These are phyloP conservation scores for Cladosporium sp. DNA, from an alignment of 2,329 filamentous ascomycete species.

Conservation along the genomic window DNA sequence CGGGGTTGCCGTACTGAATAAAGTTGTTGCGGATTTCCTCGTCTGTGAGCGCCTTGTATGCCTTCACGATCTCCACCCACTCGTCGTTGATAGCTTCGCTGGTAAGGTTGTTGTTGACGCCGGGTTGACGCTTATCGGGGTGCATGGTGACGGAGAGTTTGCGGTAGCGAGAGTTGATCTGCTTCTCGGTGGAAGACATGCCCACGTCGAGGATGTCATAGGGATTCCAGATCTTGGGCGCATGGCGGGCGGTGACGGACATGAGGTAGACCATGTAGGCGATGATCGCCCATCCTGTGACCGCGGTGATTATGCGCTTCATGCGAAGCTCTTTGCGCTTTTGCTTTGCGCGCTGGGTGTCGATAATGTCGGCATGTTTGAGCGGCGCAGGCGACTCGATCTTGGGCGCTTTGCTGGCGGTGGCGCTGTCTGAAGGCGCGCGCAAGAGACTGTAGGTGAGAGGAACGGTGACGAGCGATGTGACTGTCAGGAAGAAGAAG, in stretches of 20 bases:
- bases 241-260: slow-evolving; percentile 69
- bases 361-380: slow-evolving; percentile 80
- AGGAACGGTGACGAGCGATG: slow-evolving; percentile 82
- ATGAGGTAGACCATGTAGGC: slow-evolving; percentile 92
- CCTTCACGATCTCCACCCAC: slow-evolving; percentile 95
- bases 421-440: slow-evolving; percentile 72
- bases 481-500: slow-evolving; percentile 93
- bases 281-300: slow-evolving; percentile 80
- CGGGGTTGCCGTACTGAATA: slow-evolving; percentile 91
- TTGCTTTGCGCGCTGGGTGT: slow-evolving; percentile 79
- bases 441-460: slow-evolving; percentile 81
- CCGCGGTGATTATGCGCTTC: slow-evolving; percentile 76
- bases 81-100: slow-evolving; percentile 78
- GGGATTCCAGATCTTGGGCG: slow-evolving; percentile 87
- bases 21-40: slow-evolving; percentile 98
- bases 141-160: slow-evolving; percentile 82
- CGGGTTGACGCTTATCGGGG: slow-evolving; percentile 87
- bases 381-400: slow-evolving; percentile 81
- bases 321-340: slow-evolving; percentile 86
- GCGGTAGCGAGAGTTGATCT: slow-evolving; percentile 91
- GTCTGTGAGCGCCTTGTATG: slow-evolving; percentile 96
- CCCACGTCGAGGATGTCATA: slow-evolving; percentile 90
- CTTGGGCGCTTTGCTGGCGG: slow-evolving; percentile 77
- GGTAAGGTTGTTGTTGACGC: slow-evolving; percentile 86
- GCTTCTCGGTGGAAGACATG: slow-evolving; percentile 80